Conservation (phyloP, 163 green algal species). For the Prototheca wickerhamii region DNA sequence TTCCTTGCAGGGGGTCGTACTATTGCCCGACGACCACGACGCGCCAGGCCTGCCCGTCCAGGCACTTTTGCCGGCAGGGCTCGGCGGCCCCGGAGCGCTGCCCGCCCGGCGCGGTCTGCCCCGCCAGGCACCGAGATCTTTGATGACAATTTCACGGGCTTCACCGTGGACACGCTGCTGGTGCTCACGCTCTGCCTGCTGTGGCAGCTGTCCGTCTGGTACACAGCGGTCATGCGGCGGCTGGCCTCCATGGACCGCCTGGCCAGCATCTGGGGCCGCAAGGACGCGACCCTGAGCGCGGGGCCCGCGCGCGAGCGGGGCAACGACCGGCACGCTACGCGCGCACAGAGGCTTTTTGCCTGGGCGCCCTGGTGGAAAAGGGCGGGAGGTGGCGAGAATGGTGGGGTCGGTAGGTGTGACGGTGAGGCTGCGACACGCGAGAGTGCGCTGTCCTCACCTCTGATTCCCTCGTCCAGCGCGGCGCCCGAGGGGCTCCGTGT, state of each 20-base stretch:
- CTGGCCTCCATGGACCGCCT: constrained; percentile 33
- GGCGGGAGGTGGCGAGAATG: neutral
- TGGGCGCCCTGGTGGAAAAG: neutral
- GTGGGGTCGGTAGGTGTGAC: too few species aligned
- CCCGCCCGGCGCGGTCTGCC: constrained; percentile 48
- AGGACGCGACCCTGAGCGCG: neutral
- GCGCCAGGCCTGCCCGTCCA: constrained; percentile 34
- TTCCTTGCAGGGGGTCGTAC: constrained; percentile 26
- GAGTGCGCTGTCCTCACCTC: too few species aligned
- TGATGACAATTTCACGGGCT: constrained; percentile 23
- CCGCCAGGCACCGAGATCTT: constrained; percentile 39
- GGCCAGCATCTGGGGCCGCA: constrained; percentile 25
- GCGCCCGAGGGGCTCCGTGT: too few species aligned
- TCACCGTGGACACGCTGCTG: constrained; percentile 32
- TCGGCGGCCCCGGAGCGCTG: constrained; percentile 36
- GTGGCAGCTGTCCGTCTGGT: constrained; percentile 25
- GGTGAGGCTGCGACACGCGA: too few species aligned
- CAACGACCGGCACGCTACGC: neutral
- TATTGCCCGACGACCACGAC: constrained; percentile 58
- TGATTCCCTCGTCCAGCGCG: too few species aligned
- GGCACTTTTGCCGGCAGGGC: constrained; percentile 59
- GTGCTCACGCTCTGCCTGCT: constrained; percentile 35
- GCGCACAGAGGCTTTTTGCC: neutral
- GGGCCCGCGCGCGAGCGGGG: neutral
- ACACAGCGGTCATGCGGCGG: constrained; percentile 26